phyloP scores from a whole-genome alignment of 352 stramenopile genomes.

The Peronospora farinosa region DNA sequence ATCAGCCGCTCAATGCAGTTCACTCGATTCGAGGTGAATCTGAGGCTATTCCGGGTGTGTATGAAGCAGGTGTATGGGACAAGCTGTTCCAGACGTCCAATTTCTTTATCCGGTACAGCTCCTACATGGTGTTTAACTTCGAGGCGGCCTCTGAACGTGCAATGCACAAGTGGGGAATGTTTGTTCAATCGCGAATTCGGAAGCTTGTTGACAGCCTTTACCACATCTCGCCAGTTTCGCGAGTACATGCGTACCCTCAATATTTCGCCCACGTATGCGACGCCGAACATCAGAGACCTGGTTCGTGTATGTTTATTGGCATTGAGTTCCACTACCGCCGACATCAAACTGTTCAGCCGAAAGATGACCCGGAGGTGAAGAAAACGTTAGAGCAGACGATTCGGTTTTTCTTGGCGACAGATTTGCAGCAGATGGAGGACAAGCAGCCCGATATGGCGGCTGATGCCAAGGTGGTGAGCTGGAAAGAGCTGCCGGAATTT shows the following conservation, averaged over 20 bases:
- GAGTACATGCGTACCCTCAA: slow-evolving; percentile 60
- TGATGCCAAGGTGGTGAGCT: slow-evolving; percentile 43
- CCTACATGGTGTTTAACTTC: slow-evolving; percentile 70
- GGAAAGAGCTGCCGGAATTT: slow-evolving; percentile 63
- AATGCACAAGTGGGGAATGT: slow-evolving; percentile 80
- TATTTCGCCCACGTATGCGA: slow-evolving; percentile 58
- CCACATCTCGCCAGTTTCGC: slow-evolving; percentile 48
- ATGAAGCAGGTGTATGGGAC: slow-evolving; percentile 39
- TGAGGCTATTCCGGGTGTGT: background rate
- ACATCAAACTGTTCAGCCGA: slow-evolving; percentile 23
- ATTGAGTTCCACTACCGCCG: slow-evolving; percentile 64
- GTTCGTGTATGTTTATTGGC: slow-evolving; percentile 78
- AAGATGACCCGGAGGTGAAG: slow-evolving; percentile 69
- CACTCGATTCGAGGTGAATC: slow-evolving; percentile 8
- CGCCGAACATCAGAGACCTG: slow-evolving; percentile 28
- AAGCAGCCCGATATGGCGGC: slow-evolving; percentile 62
- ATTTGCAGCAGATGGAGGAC: slow-evolving; percentile 78
- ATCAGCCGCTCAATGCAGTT: slow-evolving; percentile 13
- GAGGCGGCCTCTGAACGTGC: slow-evolving; percentile 46
- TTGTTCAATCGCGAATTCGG: slow-evolving; percentile 70
- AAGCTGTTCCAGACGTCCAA: slow-evolving; percentile 75
- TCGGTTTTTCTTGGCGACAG: slow-evolving; percentile 76
- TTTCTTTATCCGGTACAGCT: slow-evolving; percentile 80
- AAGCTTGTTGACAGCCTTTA: slow-evolving; percentile 76
- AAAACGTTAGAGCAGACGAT: slow-evolving; percentile 72